Conservation (phyloP, 1,284 basidiomycete species). For the Fistulina hepatica region DNA sequence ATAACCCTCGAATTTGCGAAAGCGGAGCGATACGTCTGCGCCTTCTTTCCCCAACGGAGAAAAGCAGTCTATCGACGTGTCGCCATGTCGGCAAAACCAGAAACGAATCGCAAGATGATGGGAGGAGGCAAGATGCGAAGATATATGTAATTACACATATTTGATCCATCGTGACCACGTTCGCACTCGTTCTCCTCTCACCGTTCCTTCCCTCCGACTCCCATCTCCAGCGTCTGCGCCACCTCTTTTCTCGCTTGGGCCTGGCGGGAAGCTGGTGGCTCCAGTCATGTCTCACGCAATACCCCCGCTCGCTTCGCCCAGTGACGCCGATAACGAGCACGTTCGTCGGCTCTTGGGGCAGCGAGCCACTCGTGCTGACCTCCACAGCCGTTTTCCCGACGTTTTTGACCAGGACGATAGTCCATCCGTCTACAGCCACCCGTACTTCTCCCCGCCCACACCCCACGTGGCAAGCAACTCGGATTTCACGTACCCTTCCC, state of each 20-base stretch:
- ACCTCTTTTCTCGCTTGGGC: too few relatives aligned
- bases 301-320: constrained; percentile 20
- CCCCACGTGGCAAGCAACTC: constrained; percentile 15
- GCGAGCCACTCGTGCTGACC: constrained; percentile 37
- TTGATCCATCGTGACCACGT: too few relatives aligned
- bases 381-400: constrained; percentile 39
- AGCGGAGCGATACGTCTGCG: too few relatives aligned
- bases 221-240: too few relatives aligned
- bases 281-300: too few relatives aligned
- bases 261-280: too few relatives aligned
- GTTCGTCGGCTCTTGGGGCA: constrained; percentile 43
- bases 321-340: constrained; percentile 34
- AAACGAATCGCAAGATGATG: neutral
- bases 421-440: constrained; percentile 55
- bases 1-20: too few relatives aligned
- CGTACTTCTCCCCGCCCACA: constrained; percentile 40
- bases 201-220: too few relatives aligned
- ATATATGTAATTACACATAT: constrained; percentile 6
- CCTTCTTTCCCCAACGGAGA: too few relatives aligned
- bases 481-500: constrained; percentile 19
- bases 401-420: constrained; percentile 50
- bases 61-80: too few relatives aligned
- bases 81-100: too few relatives aligned
- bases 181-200: too few relatives aligned
- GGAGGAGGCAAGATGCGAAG: neutral